Evolutionary conservation across 2,329 filamentous ascomycete species (phyloP), one percentile per base, ranked within the genome.

Genomic region (Albophoma yamanashiensis): DNA sequence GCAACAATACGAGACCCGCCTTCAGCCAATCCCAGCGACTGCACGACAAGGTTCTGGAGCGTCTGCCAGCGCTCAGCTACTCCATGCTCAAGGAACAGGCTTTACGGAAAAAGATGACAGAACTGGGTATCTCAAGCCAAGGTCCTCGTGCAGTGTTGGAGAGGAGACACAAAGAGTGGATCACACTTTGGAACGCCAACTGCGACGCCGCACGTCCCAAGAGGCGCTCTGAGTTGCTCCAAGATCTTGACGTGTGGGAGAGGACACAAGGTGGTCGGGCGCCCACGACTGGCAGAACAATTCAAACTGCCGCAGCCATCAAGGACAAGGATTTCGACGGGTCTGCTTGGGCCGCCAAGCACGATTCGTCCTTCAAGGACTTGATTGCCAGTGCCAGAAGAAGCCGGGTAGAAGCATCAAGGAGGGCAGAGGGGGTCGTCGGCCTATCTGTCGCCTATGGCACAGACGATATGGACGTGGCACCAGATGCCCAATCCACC

Each of bases 161-260:
- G 70, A 83, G 82, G 64, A 84, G 95, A 22, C 92, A 97, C 68
- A 90, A 84, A 31, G 94, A 99, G 73, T 99, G 92, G 92, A 82
- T 94, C 58, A 97, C 94, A 43, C 76, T 99, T 22, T 97, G 91
- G 89, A 99, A 99, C 72, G 90, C 95, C 14, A 99, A 99, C 70
- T 96, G 92, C 74, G 94, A 99, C 73, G 89, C 92, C 2, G 83
- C 82, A 42, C 78, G 78, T 1, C 91, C 91, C 0, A 89, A 88
- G 69, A 79, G 79, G 14, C 91, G 89, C 64, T 69, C 75, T 8
- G 87, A 94, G 60, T 73, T 99, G 5, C 74, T 96, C 20, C 84
- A 83, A 17, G 93, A 97, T 62, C 73, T 99, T 15, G 89, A 93
- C 27, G 74, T 83, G 1, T 97, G 94, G 93, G 94, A 99, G 73